These are phyloP conservation scores for Parathielavia hyrcaniae DNA, from an alignment of 495 filamentous ascomycete genomes.

Conservation along the genomic window DNA sequence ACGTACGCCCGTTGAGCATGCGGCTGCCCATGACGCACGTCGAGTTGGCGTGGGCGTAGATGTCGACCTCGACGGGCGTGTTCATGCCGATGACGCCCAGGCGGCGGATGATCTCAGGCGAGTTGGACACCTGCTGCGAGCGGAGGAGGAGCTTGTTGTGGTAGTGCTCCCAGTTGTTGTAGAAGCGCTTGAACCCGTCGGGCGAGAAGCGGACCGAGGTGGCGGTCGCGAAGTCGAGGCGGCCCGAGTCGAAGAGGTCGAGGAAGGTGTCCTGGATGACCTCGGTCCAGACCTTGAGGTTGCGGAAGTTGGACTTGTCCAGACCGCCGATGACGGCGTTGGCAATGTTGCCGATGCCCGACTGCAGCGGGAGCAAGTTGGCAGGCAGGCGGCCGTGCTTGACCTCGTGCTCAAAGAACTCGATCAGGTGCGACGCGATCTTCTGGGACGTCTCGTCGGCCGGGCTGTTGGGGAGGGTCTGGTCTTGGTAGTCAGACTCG, in stretches of 20 bases:
- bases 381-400: slow-evolving; percentile 65
- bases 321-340: slow-evolving; percentile 88
- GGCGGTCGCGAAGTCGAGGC: slow-evolving; percentile 85
- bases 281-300: slow-evolving; percentile 90
- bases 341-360: slow-evolving; percentile 90
- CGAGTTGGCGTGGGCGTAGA: slow-evolving; percentile 89
- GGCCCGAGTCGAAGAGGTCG: slow-evolving; percentile 85
- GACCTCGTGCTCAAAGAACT: slow-evolving; percentile 80
- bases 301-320: slow-evolving; percentile 73
- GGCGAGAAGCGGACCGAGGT: slow-evolving; percentile 90
- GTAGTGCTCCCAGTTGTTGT: slow-evolving; percentile 77
- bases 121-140: slow-evolving; percentile 83
- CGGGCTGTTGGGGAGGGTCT: slow-evolving; percentile 69
- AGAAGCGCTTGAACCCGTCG: slow-evolving; percentile 88
- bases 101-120: slow-evolving; percentile 87
- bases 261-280: slow-evolving; percentile 92
- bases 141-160: slow-evolving; percentile 78
- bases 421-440: slow-evolving; percentile 77
- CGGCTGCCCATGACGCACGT: slow-evolving; percentile 86
- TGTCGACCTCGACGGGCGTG: slow-evolving; percentile 89
- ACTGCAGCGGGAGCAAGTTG: slow-evolving; percentile 78
- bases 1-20: slow-evolving; percentile 90
- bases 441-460: slow-evolving; percentile 65
- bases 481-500: slow-evolving; percentile 77
- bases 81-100: slow-evolving; percentile 93